A percentile compares a stretch with the other conserved stretches of the same genome.
phyloP scores from a whole-genome alignment of 2,329 filamentous ascomycete genomes.

The Diplodia mutila region DNA sequence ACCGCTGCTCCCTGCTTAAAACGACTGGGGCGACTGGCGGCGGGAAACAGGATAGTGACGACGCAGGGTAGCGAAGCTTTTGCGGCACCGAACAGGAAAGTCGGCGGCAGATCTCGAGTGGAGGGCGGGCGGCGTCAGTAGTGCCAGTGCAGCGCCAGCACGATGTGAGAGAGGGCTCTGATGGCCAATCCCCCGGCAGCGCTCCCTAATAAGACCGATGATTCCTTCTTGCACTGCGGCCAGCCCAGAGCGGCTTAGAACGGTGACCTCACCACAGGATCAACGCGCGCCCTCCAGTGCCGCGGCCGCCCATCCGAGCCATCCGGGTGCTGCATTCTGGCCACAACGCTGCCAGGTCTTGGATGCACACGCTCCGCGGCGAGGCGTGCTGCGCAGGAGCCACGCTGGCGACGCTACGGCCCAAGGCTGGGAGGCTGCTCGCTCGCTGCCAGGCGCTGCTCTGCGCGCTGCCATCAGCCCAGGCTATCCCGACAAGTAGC shows the following conservation, averaged over 20 bases:
- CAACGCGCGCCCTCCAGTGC: conserved; percentile 4
- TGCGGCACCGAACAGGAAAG: conserved; percentile 9
- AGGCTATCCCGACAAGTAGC: conserved; percentile 3
- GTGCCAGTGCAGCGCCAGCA: conserved; percentile 14
- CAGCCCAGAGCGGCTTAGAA: conserved; percentile 20
- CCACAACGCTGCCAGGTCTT: neutral
- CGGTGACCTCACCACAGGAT: conserved; percentile 20
- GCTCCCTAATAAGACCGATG: conserved; percentile 20
- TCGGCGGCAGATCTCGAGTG: conserved; percentile 17
- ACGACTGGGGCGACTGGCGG: conserved; percentile 8
- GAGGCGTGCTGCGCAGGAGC: conserved; percentile 3
- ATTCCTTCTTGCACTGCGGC: conserved; percentile 12
- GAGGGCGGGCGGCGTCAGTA: conserved; percentile 12
- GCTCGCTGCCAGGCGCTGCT: neutral
- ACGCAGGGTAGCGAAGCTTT: conserved; percentile 23
- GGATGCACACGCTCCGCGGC: neutral
- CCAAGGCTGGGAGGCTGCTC: conserved; percentile 8
- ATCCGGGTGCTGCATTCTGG: conserved; percentile 15
- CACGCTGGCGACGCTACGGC: conserved; percentile 16
- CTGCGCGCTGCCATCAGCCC: conserved; percentile 1
- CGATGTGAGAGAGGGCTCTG: conserved; percentile 9
- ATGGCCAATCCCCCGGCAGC: conserved; percentile 3
- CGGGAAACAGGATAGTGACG: conserved; percentile 13
- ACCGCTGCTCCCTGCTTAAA: conserved; percentile 21
- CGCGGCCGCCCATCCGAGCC: conserved; percentile 8